phyloP scores from a whole-genome alignment of 345 rosid species.

The Aurinia saxatilis region DNA sequence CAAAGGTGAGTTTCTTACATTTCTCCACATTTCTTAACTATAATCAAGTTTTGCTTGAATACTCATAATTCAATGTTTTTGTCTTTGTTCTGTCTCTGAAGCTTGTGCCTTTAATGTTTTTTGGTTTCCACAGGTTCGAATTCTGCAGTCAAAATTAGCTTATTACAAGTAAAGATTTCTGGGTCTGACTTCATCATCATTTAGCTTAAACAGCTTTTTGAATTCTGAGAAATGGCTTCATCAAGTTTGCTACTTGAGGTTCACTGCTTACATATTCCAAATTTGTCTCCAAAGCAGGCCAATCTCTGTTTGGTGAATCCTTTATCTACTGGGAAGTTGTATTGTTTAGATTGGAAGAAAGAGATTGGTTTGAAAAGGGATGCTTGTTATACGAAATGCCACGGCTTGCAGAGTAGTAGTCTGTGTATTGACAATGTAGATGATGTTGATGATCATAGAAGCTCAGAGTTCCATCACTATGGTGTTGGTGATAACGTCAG shows the following conservation, averaged over 20 bases:
- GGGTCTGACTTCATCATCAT: neutral
- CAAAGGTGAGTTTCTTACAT: conserved; percentile 13
- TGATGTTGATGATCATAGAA: conserved; percentile 29
- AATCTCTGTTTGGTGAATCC: conserved; percentile 12
- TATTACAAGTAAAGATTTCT: neutral
- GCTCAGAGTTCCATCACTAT: conserved; percentile 23
- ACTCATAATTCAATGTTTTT: neutral
- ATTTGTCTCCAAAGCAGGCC: conserved; percentile 19
- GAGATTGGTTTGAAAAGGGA: conserved; percentile 18
- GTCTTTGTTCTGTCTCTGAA: neutral
- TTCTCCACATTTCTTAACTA: conserved; percentile 7
- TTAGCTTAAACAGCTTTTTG: neutral
- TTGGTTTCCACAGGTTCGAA: neutral
- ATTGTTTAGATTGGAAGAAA: conserved; percentile 23
- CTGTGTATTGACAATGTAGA: conserved; percentile 30
- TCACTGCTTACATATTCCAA: conserved; percentile 23
- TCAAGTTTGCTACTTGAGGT: conserved; percentile 32
- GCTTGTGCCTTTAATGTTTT: neutral
- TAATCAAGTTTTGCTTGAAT: neutral
- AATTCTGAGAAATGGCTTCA: conserved; percentile 40
- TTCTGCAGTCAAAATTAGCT: neutral
- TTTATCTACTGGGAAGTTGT: conserved; percentile 7
- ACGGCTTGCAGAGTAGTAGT: conserved; percentile 33
- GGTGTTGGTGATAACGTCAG: conserved; percentile 17
- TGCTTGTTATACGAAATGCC: conserved; percentile 23